Base-by-base conservation (phyloP, 345 rosid species). In the Lenwebbia sp. region DNA sequence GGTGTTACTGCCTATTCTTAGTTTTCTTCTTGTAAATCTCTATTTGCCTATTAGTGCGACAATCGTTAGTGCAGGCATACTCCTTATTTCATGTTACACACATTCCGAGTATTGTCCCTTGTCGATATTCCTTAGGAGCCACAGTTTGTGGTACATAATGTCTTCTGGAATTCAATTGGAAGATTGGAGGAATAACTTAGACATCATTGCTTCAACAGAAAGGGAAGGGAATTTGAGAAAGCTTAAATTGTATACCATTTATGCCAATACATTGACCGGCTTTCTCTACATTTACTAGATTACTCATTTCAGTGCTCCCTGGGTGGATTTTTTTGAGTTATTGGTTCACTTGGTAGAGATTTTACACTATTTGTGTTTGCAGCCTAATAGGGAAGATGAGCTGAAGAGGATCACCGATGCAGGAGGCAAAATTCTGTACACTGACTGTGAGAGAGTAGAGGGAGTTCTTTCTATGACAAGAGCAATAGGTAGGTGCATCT, bases 381-480 rank as follows among this genome's bases (percentile, higher is more conserved):
- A 91, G 93, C 92, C 93, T 50, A 90, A 91, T 53, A 89, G 93
- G 15, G 89, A 90, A 14, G 93, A 90, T 41, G 93, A 91, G 83
- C 84, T 88, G 85, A 74, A 83, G 52, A 86, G 93, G 88, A 91
- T 90, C 57, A 74, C 90, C 75, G 82, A 82, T 13, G 93, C 91
- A 11, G 93, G 93, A 6, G 93, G 93, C 12, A 88, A 90, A 26
- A 92, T 91, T 23, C 90, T 91, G n/a, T 88, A 86, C 88, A 90
- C 92, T 91, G 90, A 90, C 55, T 88, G 92, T 22, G 88, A 91
- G 4, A 75, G 93, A 54, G 92, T 90, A 25, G 89, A 90, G 4
- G 93, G 93, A 70, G 89, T 91, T 86, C 89, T 91, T 4, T 91
- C 93, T 41, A 90, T 91, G 93, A 89, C 93, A 14, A 86, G 93